A percentile compares a stretch with the other conserved stretches of the same genome.
phyloP scores from a whole-genome alignment of 148 eudicot genomes.

The Camellia sinensis region DNA sequence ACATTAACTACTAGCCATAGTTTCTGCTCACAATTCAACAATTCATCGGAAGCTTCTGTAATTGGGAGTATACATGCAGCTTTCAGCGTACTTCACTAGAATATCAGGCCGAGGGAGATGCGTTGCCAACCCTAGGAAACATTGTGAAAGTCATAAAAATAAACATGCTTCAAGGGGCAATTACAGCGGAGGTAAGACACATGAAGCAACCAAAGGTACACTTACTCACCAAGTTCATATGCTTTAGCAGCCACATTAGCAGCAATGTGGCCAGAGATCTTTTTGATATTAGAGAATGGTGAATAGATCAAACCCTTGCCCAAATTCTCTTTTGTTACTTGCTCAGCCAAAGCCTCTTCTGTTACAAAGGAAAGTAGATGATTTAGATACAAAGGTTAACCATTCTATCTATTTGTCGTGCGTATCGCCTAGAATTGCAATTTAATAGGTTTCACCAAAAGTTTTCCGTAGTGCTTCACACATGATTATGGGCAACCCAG shows the following conservation, averaged over 20 bases:
- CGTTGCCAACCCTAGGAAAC: slow-evolving; percentile 61
- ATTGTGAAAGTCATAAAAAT: too few relatives aligned
- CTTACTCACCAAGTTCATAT: slow-evolving; percentile 20
- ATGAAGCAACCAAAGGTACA: not conserved
- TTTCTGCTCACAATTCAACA: not conserved
- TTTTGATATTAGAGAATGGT: too few relatives aligned
- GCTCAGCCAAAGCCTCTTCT: slow-evolving; percentile 18
- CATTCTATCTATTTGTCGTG: not conserved
- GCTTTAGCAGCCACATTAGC: slow-evolving; percentile 13
- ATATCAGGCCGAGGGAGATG: slow-evolving; percentile 68
- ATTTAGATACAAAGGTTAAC: not conserved
- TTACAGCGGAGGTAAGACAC: not conserved
- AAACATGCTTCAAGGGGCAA: too few relatives aligned
- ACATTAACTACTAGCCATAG: not conserved
- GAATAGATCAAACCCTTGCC: too few relatives aligned
- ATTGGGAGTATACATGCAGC: slow-evolving; percentile 84
- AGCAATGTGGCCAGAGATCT: slow-evolving; percentile 21
- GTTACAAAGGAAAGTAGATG: not conserved
- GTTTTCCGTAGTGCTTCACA: not conserved
- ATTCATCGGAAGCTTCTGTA: slow-evolving; percentile 74
- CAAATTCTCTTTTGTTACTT: not conserved
- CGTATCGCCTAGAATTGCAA: not conserved
- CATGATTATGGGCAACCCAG: too few relatives aligned
- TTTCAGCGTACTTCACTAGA: slow-evolving; percentile 76
- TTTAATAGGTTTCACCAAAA: not conserved